Percentiles rank a stretch among this genome's conserved stretches.
Evolutionary conservation across 75 land plant species (phyloP).

Genomic region (Pinus albicaulis): DNA sequence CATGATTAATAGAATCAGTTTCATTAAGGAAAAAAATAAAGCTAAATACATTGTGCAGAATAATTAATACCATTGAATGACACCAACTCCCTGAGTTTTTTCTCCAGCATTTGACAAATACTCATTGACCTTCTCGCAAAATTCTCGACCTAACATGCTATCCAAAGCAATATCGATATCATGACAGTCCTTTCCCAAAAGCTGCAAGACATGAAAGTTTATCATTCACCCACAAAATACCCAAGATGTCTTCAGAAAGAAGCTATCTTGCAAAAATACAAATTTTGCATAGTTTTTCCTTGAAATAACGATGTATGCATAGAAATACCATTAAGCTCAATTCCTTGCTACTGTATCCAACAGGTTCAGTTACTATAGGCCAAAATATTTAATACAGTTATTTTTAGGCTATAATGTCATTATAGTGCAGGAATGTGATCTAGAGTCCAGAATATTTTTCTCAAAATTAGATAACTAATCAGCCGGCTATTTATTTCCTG

Average conservation of each 20-base stretch:
- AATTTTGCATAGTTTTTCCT: background rate
- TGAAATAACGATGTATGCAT: background rate
- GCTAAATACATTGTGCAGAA: background rate
- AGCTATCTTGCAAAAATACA: background rate
- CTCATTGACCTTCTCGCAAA: conserved; percentile 83
- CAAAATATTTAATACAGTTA: too few species aligned
- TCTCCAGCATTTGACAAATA: conserved; percentile 58
- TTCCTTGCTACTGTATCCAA: background rate
- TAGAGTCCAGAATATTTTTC: too few species aligned
- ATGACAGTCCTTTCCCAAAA: conserved; percentile 79
- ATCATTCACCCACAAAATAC: background rate
- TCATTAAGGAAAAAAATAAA: too few species aligned
- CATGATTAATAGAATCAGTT: too few species aligned
- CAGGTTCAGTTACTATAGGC: too few species aligned
- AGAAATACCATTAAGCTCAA: background rate
- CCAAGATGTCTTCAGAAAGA: background rate
- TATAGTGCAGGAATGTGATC: too few species aligned
- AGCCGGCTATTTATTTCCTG: too few species aligned
- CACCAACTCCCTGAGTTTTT: conserved; percentile 49
- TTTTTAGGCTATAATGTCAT: too few species aligned
- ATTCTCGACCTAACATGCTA: conserved; percentile 86
- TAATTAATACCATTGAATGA: conserved; percentile 44
- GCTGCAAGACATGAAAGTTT: conserved; percentile 43
- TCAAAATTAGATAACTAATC: too few species aligned
- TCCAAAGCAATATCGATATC: conserved; percentile 98